Base-by-base conservation (phyloP, 805 yeast species). In the Barnettozyma pratensis region DNA sequence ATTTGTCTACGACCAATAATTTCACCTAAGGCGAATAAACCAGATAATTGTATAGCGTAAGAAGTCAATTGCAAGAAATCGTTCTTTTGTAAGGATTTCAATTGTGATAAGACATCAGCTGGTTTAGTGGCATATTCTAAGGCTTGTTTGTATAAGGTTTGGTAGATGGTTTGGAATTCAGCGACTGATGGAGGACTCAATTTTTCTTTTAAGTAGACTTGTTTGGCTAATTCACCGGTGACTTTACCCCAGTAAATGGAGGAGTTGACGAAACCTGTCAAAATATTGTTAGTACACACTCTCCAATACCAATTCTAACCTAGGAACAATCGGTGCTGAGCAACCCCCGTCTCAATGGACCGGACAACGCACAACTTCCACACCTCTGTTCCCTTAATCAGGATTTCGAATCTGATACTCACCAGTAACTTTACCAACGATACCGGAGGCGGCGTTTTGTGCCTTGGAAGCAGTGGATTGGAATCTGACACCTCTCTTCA, bases 1-100 rank as follows among this genome's bases (percentile, higher is more conserved):
- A 94, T 61, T 63, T 87, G 81, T 77, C 98, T 86, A 78, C 98
- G 89, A 65, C 99, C 99, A 64, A 94, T 77, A 59, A 91, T 81
- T 78, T 94, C 99, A 67, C 99, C 99, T 42, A 92, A 76, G 29
- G 97, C 81, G 72, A 90, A 94, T 67, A 91, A 78, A 55, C 97
- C 99, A 57, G 87, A 74, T 48, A 92, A 72, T 74, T 94, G 99
- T 58, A 90, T 72, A 58, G 81, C 83, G 71, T 80, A 82, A 37
- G 91, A 84, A 60, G 85, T 84, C 67, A 77, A 86, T 71, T 79
- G 81, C 60, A 81, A 69, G 56, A 72, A 75, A 62, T 76, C 75
- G 58, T 77, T 81, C 68, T 77, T 82, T 66, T 74, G 68, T 63
- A 78, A 61, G 54, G 69, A 63, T 55, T 76, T 70, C 49, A 77